Base-by-base conservation (phyloP, 2,329 filamentous ascomycete species). In the Pseudophaeomoniella oleicola region DNA sequence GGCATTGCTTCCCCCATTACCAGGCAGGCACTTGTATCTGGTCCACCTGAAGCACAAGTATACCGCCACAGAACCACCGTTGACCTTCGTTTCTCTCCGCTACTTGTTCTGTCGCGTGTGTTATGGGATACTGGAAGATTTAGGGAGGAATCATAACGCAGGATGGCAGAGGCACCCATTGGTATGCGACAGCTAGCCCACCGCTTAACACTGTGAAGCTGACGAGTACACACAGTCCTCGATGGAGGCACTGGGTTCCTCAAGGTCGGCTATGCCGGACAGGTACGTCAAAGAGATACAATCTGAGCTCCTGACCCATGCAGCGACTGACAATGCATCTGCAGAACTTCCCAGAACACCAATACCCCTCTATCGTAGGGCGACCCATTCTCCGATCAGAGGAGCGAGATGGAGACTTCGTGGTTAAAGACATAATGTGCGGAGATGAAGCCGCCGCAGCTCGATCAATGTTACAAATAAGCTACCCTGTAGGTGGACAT, bases 191-290 rank as follows among this genome's bases (percentile, higher is more conserved):
- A 29, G 19, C 30, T 19, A 16, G 27, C 30, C 29, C 41, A 37
- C 30, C 16, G 32, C 39, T 34, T n/a, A n/a, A 38, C 34, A 40
- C 31, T 32, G 32, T 16, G 39, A 46, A 48, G 46, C 52, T 57
- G 50, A 56, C 51, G 37, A 37, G 31, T 35, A 44, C 40, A 16
- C 33, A 42, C 58, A 96, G 90, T 98, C 59, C 88, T 98, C 73
- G 90, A 98, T 72, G 90, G 90, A 73, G 90, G 90, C 64, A 98
- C 90, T 58, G 90, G 90, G 64, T 98, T 98, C 73, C 81, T 98
- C 63, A 98, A 98, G 68, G 90, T 94, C 66, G 90, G 90, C 62
- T 98, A 96, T 69, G 90, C 90, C 56, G 90, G 81, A 55, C 87
- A 80, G 67, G 77, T 81, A 63, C 50, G 66, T 45, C 39, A n/a